Base-by-base conservation (phyloP, 2,329 filamentous ascomycete genomes). In the Zelopaecilomyces penicillatus region DNA sequence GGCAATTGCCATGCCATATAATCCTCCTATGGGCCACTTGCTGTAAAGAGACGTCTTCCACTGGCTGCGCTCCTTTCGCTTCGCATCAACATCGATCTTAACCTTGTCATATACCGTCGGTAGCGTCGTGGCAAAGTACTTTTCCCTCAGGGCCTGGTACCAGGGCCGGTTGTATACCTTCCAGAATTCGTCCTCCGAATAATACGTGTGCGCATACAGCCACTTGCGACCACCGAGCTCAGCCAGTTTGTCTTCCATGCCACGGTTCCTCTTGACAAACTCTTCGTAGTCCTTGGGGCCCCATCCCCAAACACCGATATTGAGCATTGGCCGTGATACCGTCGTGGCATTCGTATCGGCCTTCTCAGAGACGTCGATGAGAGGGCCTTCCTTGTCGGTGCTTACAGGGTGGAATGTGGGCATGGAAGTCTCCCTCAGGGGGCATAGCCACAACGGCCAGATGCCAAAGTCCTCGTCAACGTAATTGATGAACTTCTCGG, bases 161-260 rank as follows among this genome's bases (percentile, higher is more conserved):
- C 70, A 75, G 6, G 59, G 51, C 19, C 66, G 62, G 50, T 79
- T 71, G 53, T 85, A 84, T 12, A 78, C 65, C 7, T 62, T 53
- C 79, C 80, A 83, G 60, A 84, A 86, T 53, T 82, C 76, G 0
- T 72, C 65, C 51, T 85, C 75, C 1, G 73, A 73, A 58, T 90
- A 90, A 62, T 87, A 90, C 0, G 83, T 81, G 54, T 88, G 83
- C 1, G 86, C 85, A 58, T 91, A 91, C 3, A 91, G 65, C 82
- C 85, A 90, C 64, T 91, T 91, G 66, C 83, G 78, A 0, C 86
- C 87, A 9, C 80, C 78, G 0, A 90, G 69, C 37, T 76, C 71
- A 10, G 65, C 65, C 1, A 88, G 69, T 51, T 82, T 81, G 2
- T 64, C 59, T 61, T 91, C 86, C 3, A 91, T 68, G 32, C 66